A percentile compares a stretch with the other conserved stretches of the same genome.
phyloP scores from a whole-genome alignment of 2,329 filamentous ascomycete species.

The Scleromitrula shiraiana region DNA sequence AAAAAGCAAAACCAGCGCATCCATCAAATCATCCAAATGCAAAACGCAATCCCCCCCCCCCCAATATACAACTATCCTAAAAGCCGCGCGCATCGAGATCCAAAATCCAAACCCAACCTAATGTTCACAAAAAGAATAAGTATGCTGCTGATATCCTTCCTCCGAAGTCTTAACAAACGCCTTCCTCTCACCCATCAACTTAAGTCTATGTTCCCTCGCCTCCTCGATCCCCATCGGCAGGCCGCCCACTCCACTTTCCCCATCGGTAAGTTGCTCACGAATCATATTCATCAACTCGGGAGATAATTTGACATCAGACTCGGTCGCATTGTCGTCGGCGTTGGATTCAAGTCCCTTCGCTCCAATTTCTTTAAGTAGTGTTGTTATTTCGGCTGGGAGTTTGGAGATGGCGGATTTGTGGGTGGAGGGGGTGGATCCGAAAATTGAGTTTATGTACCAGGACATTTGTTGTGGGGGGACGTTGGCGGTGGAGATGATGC shows the following conservation, averaged over 20 bases:
- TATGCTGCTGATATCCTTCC: background rate
- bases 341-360: background rate
- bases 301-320: slow-evolving; percentile 17
- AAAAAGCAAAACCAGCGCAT: no score
- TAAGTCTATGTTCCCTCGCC: slow-evolving; percentile 31
- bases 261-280: slow-evolving; percentile 14
- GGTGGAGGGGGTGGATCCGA: background rate
- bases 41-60: no score
- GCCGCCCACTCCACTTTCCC: slow-evolving; percentile 11
- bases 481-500: slow-evolving; percentile 44
- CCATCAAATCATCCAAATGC: no score
- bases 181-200: slow-evolving; percentile 35
- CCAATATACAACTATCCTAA: no score
- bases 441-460: slow-evolving; percentile 33
- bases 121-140: background rate
- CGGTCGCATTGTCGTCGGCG: background rate
- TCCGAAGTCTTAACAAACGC: slow-evolving; percentile 5
- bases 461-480: slow-evolving; percentile 42
- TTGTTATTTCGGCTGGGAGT: slow-evolving; percentile 8
- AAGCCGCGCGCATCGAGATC: no score
- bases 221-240: slow-evolving; percentile 31
- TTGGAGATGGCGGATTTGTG: background rate
- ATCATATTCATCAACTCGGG: slow-evolving; percentile 9
- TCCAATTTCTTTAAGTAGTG: slow-evolving; percentile 5
- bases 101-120: background rate